Base-by-base conservation (phyloP, 2,329 filamentous ascomycete genomes). In the Cercospora berteroae region DNA sequence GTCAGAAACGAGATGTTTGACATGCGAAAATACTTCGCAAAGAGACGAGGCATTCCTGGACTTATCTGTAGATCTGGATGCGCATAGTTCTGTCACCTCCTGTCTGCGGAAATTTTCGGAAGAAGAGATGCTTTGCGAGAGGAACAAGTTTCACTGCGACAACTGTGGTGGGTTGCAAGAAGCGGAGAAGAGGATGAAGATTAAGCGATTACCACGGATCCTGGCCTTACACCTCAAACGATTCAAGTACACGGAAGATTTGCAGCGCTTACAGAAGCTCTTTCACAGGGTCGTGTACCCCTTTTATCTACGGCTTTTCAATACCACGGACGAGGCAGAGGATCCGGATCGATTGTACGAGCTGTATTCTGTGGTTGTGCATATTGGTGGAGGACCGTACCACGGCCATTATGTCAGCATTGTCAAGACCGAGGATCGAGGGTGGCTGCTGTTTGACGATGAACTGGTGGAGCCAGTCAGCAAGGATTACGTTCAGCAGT, bases 61-160 rank as follows among this genome's bases (percentile, higher is more conserved):
- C 79, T 83, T 99, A 20, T 98, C 95, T 0, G 97, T 99, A 64
- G 95, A 99, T 79, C 83, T 99, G 12, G 93, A 97, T 72, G 90
- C 97, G 76, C 93, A 98, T 78, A 94, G 94, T 0, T 99, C 95
- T 0, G 95, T 99, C 3, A 98, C 95, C 2, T 94, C 95, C 27
- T 99, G 95, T 78, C 81, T 99, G 71, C 88, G 92, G 67, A 97
- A 97, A 75, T 99, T 99, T 76, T 99, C 95, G 0, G 93, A 95
- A 56, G 95, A 98, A 75, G 95, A 99, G 80, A 97, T 98, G 93
- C 86, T 99, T 66, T 98, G 95, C 77, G 95, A 99, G 81, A 87
- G 94, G 68, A 98, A 99, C 83, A 99, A 99, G 78, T 99, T 99
- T 73, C 94, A 99, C 77, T 99, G 95, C 81, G 95, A 99, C 78